These are phyloP conservation scores for Xerophyta viscosa DNA, from an alignment of 106 monocot genomes.

Conservation along the genomic window DNA sequence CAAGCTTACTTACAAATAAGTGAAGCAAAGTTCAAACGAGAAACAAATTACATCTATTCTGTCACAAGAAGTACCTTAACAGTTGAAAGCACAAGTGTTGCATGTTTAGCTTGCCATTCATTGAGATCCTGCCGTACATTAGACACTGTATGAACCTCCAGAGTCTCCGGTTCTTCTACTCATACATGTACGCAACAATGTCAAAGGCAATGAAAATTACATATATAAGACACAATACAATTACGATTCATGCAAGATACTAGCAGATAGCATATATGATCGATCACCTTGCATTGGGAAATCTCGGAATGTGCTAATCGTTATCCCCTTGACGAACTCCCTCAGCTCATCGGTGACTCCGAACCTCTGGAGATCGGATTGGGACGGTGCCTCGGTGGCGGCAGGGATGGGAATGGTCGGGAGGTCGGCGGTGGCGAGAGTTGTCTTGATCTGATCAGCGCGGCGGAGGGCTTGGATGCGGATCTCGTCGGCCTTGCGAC, in stretches of 20 bases:
- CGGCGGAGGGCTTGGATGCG: slow-evolving; percentile 39
- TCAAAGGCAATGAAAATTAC: neutral
- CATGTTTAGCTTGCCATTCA: slow-evolving; percentile 94
- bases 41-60: too few species aligned
- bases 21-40: too few species aligned
- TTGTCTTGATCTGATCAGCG: slow-evolving; percentile 80
- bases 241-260: too few species aligned
- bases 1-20: too few species aligned
- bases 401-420: slow-evolving; percentile 16
- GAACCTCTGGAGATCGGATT: slow-evolving; percentile 55
- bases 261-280: neutral
- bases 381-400: slow-evolving; percentile 9
- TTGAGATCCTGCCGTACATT: slow-evolving; percentile 91
- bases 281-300: slow-evolving; percentile 84
- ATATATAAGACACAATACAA: neutral
- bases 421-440: slow-evolving; percentile 74
- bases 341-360: slow-evolving; percentile 84
- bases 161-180: slow-evolving; percentile 64
- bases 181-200: neutral
- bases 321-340: slow-evolving; percentile 91
- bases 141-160: slow-evolving; percentile 56
- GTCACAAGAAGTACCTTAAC: slow-evolving; percentile 90
- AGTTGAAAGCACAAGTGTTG: slow-evolving; percentile 78
- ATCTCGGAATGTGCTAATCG: slow-evolving; percentile 74
- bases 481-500: slow-evolving; percentile 55